phyloP scores from a whole-genome alignment of 2,329 filamentous ascomycete species.

The Magnaporthiopsis incrustans region DNA sequence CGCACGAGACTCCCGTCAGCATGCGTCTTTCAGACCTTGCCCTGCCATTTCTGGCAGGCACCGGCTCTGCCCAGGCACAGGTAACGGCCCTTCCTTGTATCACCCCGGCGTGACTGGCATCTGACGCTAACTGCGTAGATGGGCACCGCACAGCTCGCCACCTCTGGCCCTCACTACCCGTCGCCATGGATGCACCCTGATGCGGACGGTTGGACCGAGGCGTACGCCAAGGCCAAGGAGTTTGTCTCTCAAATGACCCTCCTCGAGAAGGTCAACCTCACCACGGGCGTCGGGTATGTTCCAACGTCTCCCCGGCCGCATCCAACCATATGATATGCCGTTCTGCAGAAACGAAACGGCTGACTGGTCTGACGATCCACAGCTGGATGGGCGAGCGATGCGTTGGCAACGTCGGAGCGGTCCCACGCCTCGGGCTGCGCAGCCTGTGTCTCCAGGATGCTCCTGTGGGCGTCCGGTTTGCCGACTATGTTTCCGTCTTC shows the following conservation, averaged over 20 bases:
- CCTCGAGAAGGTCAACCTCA: constrained; percentile 87
- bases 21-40: no score
- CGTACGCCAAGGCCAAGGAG: constrained; percentile 65
- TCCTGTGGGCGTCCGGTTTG: constrained; percentile 68
- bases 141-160: constrained; percentile 18
- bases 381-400: constrained; percentile 65
- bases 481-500: constrained; percentile 77
- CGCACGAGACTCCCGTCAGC: no score
- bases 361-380: background rate
- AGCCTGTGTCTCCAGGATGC: constrained; percentile 82
- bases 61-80: no score
- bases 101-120: background rate
- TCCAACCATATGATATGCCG: no score
- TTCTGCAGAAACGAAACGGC: background rate
- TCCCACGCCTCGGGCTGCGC: constrained; percentile 62
- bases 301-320: background rate
- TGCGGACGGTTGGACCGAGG: constrained; percentile 64
- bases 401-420: constrained; percentile 66
- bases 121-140: background rate
- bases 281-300: constrained; percentile 75
- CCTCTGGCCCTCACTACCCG: constrained; percentile 62
- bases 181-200: constrained; percentile 77
- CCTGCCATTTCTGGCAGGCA: no score
- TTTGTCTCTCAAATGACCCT: constrained; percentile 82
- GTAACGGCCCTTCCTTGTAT: no score